Conservation (phyloP, 305 asterid species). For the Solanum hybrid region DNA sequence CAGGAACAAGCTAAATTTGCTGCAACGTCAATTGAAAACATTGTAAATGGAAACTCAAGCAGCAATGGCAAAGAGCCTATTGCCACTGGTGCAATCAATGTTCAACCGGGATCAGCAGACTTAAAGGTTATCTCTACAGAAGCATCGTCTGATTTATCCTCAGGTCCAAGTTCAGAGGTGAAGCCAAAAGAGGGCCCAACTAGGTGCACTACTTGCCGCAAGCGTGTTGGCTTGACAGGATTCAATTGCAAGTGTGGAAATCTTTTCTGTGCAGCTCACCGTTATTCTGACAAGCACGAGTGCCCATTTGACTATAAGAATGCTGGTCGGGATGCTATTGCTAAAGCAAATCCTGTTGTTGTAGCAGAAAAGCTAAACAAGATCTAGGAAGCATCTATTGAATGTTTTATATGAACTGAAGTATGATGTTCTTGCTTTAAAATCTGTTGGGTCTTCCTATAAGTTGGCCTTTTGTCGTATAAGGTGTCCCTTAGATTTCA, state of each 20-base stretch:
- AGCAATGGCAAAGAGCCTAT: slow-evolving; percentile 2
- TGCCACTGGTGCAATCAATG: not conserved
- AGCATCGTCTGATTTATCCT: slow-evolving; percentile 4
- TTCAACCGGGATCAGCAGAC: slow-evolving; percentile 1
- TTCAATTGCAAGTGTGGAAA: slow-evolving; percentile 14
- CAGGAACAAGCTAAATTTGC: slow-evolving; percentile 13
- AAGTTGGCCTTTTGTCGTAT: not conserved
- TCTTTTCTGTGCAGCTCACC: slow-evolving; percentile 11
- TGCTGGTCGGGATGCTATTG: slow-evolving; percentile 16
- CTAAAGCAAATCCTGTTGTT: slow-evolving; percentile 14
- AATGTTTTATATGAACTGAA: slow-evolving; percentile 1
- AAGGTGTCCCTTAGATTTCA: slow-evolving; percentile 1
- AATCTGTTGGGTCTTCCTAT: slow-evolving; percentile 5
- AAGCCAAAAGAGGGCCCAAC: slow-evolving; percentile 15
- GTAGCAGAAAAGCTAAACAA: slow-evolving; percentile 12
- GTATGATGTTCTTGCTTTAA: slow-evolving; percentile 2
- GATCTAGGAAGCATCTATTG: slow-evolving; percentile 6
- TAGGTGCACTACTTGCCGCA: slow-evolving; percentile 13
- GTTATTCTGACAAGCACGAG: slow-evolving; percentile 15
- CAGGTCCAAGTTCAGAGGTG: slow-evolving; percentile 4
- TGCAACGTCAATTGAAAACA: slow-evolving; percentile 9
- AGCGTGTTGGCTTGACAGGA: slow-evolving; percentile 14
- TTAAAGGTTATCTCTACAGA: slow-evolving; percentile 6
- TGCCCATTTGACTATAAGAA: slow-evolving; percentile 10
- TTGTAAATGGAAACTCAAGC: slow-evolving; percentile 9